Evolutionary conservation across 2,329 filamentous ascomycete genomes (phyloP).

Genomic region (Aspergillus eucalypticola): DNA sequence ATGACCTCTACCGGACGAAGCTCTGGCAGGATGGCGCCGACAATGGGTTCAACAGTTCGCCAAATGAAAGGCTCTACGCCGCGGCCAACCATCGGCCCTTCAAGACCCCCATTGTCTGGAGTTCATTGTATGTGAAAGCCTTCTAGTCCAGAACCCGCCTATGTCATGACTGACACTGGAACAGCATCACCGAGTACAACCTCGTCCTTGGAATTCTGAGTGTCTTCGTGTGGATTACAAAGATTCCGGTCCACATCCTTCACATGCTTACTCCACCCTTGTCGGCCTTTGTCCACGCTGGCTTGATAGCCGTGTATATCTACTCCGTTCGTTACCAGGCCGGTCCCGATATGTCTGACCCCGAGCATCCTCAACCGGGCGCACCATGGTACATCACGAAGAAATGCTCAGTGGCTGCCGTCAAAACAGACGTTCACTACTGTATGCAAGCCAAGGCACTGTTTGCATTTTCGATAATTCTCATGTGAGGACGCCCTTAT

Average conservation of each 20-base stretch:
- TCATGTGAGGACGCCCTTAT: constrained; percentile 50
- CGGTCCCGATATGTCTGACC: constrained; percentile 60
- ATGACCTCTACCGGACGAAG: constrained; percentile 61
- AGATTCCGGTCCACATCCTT: constrained; percentile 58
- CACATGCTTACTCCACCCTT: constrained; percentile 59
- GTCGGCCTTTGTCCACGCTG: constrained; percentile 54
- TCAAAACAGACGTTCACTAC: constrained; percentile 51
- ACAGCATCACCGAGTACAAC: constrained; percentile 62
- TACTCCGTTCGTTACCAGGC: constrained; percentile 58
- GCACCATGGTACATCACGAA: constrained; percentile 66
- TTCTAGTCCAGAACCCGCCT: neutral
- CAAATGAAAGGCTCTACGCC: constrained; percentile 57
- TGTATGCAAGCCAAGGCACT: constrained; percentile 62
- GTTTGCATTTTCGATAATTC: constrained; percentile 58
- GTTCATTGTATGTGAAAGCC: constrained; percentile 53
- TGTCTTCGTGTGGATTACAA: constrained; percentile 62
- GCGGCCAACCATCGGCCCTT: constrained; percentile 60
- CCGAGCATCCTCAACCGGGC: constrained; percentile 54
- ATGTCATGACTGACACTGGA: constrained; percentile 14
- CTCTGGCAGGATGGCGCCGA: constrained; percentile 63
- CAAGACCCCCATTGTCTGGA: constrained; percentile 59
- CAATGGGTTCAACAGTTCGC: constrained; percentile 64
- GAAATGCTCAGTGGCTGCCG: constrained; percentile 55
- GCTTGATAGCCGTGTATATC: constrained; percentile 56
- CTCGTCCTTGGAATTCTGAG: constrained; percentile 62